Conservation (phyloP, 176 grass and related monocot genomes). For the Puya raimondii region DNA sequence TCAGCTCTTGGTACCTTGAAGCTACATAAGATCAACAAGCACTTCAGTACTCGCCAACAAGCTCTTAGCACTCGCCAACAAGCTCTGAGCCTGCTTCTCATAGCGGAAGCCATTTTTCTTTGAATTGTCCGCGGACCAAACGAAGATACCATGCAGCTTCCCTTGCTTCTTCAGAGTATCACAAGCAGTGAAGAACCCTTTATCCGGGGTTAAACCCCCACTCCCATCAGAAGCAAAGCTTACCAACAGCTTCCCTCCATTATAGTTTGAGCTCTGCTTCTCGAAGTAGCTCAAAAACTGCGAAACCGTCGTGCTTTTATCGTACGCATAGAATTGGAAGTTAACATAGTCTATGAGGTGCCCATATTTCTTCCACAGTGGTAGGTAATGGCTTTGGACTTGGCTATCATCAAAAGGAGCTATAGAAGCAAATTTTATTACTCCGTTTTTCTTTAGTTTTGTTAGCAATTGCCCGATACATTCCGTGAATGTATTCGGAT, state of each 20-base stretch:
- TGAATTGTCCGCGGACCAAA: slow-evolving; percentile 31
- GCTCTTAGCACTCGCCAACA: slow-evolving; percentile 16
- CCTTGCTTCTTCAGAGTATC: slow-evolving; percentile 14
- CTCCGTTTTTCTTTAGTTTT: slow-evolving; percentile 17
- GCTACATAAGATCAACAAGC: too few species aligned
- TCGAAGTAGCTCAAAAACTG: slow-evolving; percentile 33
- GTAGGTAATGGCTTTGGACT: slow-evolving; percentile 27
- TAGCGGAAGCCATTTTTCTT: slow-evolving; percentile 6
- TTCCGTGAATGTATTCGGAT: slow-evolving; percentile 33
- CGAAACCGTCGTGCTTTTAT: slow-evolving; percentile 24
- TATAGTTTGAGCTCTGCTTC: slow-evolving; percentile 29
- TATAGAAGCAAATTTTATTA: slow-evolving; percentile 38
- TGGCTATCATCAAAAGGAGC: slow-evolving; percentile 31
- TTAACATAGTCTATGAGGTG: slow-evolving; percentile 37
- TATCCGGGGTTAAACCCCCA: slow-evolving; percentile 8
- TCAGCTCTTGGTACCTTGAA: too few species aligned
- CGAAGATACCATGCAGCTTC: slow-evolving; percentile 29
- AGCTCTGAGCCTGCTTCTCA: slow-evolving; percentile 26
- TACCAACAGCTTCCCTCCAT: slow-evolving; percentile 23
- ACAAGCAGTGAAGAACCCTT: slow-evolving; percentile 45
- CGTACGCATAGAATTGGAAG: slow-evolving; percentile 56
- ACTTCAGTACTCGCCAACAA: not conserved
- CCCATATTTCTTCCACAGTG: slow-evolving; percentile 28
- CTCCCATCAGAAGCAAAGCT: slow-evolving; percentile 23
- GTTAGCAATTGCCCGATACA: slow-evolving; percentile 34